These are phyloP conservation scores for Neurospora intermedia DNA, from an alignment of 495 filamentous ascomycete species.

Conservation along the genomic window DNA sequence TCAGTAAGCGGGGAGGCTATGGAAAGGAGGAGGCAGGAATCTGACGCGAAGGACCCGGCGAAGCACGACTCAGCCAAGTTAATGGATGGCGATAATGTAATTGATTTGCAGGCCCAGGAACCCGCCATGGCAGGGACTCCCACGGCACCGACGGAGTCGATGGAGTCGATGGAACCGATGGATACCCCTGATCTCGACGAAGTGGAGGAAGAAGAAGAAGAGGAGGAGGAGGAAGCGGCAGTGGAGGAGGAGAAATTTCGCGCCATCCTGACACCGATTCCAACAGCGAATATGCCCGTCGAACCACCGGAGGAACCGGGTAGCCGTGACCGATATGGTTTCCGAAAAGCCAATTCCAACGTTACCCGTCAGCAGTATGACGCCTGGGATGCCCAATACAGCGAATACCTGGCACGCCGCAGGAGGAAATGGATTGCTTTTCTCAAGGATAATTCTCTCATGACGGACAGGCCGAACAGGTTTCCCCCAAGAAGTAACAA, in stretches of 20 bases:
- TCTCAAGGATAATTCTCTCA: slow-evolving; percentile 64
- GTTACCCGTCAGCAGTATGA: slow-evolving; percentile 70
- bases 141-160: background rate
- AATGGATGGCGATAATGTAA: slow-evolving; percentile 15
- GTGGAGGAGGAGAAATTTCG: background rate
- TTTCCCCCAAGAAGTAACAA: slow-evolving; percentile 76
- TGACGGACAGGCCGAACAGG: slow-evolving; percentile 54
- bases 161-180: background rate
- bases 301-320: slow-evolving; percentile 22
- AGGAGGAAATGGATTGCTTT: slow-evolving; percentile 71
- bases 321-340: slow-evolving; percentile 76
- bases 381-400: slow-evolving; percentile 64
- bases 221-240: background rate
- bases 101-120: background rate
- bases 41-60: slow-evolving; percentile 5
- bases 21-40: slow-evolving; percentile 3
- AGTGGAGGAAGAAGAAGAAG: background rate
- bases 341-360: slow-evolving; percentile 77
- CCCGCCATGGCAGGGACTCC: background rate
- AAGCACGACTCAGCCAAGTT: slow-evolving; percentile 26
- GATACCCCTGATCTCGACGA: background rate
- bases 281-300: slow-evolving; percentile 11
- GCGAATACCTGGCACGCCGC: slow-evolving; percentile 55
- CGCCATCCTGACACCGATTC: slow-evolving; percentile 7
- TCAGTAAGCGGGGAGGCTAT: slow-evolving; percentile 1